phyloP scores from a whole-genome alignment of 169 alveolate genomes.

The Plasmodium knowlesi region DNA sequence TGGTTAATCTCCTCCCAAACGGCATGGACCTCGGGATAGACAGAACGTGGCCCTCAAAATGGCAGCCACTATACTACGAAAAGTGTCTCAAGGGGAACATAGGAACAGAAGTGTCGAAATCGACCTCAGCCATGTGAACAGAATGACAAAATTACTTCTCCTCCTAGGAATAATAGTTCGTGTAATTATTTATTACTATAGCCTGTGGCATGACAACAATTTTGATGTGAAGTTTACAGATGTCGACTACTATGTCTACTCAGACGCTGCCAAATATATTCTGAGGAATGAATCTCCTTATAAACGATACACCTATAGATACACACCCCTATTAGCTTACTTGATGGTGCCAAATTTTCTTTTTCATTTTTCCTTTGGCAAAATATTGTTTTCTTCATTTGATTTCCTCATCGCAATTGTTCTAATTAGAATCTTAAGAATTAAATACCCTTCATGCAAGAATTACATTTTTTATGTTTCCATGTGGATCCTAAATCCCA shows the following conservation, averaged over 20 bases:
- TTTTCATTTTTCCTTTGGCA: conserved; percentile 87
- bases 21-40: background rate
- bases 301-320: conserved; percentile 97
- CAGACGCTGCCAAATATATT: conserved; percentile 97
- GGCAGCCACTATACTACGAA: background rate
- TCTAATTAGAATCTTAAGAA: conserved; percentile 43
- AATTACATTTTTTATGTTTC: conserved; percentile 77
- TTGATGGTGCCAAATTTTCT: conserved; percentile 82
- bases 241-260: conserved; percentile 96
- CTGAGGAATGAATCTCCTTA: conserved; percentile 95
- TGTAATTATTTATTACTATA: conserved; percentile 57
- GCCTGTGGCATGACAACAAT: conserved; percentile 70
- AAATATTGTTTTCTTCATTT: conserved; percentile 90
- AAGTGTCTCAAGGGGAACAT: background rate
- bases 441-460: conserved; percentile 47
- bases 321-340: conserved; percentile 95
- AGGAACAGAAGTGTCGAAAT: background rate
- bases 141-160: conserved; percentile 6
- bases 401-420: conserved; percentile 87
- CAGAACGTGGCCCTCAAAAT: conserved; percentile 9
- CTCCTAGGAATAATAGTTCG: conserved; percentile 52
- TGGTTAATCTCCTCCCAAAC: background rate
- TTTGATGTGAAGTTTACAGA: conserved; percentile 95
- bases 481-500: conserved; percentile 94
- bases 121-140: background rate